Percentiles rank a stretch among this genome's conserved stretches.
These are phyloP conservation scores for Komagataella mondaviorum DNA, from an alignment of 805 yeast genomes.

Conservation along the genomic window DNA sequence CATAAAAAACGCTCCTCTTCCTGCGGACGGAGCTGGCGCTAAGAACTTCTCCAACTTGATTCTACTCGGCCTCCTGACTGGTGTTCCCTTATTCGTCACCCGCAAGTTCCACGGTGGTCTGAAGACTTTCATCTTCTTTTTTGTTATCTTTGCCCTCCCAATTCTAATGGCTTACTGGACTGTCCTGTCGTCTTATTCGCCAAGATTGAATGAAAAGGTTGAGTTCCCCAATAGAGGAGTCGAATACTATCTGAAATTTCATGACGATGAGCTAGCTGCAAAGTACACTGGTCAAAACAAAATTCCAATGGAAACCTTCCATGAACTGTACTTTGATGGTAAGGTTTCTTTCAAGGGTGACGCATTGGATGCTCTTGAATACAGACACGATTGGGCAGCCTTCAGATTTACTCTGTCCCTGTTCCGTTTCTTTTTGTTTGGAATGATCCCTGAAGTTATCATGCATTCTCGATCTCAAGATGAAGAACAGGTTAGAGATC, in stretches of 20 bases:
- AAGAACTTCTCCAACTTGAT: constrained; percentile 56
- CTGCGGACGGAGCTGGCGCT: constrained; percentile 87
- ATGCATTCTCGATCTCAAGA: constrained; percentile 89
- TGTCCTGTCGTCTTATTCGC: constrained; percentile 59
- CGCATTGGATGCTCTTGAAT: constrained; percentile 70
- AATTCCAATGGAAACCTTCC: constrained; percentile 89
- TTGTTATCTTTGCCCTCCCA: constrained; percentile 46
- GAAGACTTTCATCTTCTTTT: constrained; percentile 51
- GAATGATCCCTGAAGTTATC: constrained; percentile 87
- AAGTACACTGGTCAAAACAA: constrained; percentile 63
- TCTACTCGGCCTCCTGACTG: constrained; percentile 32
- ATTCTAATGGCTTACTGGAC: constrained; percentile 79
- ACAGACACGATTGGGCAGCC: constrained; percentile 83
- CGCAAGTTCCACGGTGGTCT: constrained; percentile 59
- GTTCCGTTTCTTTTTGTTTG: constrained; percentile 70
- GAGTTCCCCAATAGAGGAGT: constrained; percentile 66
- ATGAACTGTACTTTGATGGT: constrained; percentile 71
- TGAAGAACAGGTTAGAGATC: constrained; percentile 93
- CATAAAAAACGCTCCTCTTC: constrained; percentile 74
- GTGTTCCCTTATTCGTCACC: constrained; percentile 50
- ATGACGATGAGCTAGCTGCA: constrained; percentile 51
- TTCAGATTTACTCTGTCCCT: constrained; percentile 67
- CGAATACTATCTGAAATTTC: constrained; percentile 71
- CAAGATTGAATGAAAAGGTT: constrained; percentile 70
- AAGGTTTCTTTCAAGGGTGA: constrained; percentile 85